Evolutionary conservation across 2,329 filamentous ascomycete species (phyloP), one percentile per base, ranked within the genome.

Genomic region (Trichophyton mentagrophytes): DNA sequence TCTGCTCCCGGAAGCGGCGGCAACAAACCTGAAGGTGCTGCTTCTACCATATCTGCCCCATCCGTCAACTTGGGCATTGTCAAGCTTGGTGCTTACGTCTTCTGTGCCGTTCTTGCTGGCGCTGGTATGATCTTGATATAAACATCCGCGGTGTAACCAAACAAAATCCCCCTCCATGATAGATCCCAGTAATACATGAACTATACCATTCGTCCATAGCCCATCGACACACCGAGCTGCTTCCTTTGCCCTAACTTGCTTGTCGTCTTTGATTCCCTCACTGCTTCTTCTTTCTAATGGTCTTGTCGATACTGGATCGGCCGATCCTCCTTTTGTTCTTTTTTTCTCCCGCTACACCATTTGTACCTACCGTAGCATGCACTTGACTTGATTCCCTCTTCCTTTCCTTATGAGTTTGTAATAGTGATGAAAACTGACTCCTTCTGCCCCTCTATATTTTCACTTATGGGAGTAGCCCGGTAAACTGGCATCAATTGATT

Each of bases 91-190:
- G 73, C 71, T 13, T 79, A 78, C 66, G 60, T 77, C n/a, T 64
- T 76, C 53, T 70, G 71, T 59, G 76, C 77, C 46, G 61, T 76
- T 49, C 65, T 76, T 47, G 73, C 76, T 60, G 77, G 76, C 63
- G 70, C 70, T 58, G 75, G 74, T 61, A 78, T 79, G 76, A 71
- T 79, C 64, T 65, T 78, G 66, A 69, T 79, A 69, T 79, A 78
- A 69, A 60, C 47, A 11, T 38, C 22, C n/a, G 44, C 22, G 20
- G 33, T 57, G 27, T 17, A 53, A 25, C 36, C 17, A 53, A 53
- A 8, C 20, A 25, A 11, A 38, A 38, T 11, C 11, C 11, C 33
- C 9, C 9, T 53, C 42, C 58, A 22, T 7, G 36, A 51, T 44
- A 51, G 56, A 27, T 44, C 20, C 42, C 46, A 47, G 44, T 58